Base-by-base conservation (phyloP, 2,329 filamentous ascomycete species). In the Ophiostoma populinum region DNA sequence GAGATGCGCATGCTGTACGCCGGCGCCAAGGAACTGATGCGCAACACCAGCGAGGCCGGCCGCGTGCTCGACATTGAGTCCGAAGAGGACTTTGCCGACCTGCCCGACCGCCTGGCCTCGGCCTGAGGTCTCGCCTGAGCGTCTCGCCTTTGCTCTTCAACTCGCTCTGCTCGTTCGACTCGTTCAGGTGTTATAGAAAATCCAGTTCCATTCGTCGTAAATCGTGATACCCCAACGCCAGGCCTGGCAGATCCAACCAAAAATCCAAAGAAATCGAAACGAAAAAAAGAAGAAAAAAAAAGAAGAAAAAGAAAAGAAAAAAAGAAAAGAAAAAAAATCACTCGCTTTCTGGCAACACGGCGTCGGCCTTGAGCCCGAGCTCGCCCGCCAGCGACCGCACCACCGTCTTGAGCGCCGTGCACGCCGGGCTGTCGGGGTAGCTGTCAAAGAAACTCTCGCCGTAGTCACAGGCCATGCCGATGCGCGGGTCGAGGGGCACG, bases 401-500 rank as follows among this genome's bases (percentile, higher is more conserved):
- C 8, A 98, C 86, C 24, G 64, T 63, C 56, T 73, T 77, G 41
- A 98, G 70, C 3, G 87, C 86, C 45, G 67, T 62, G 49, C 83
- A 92, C 2, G 90, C 86, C 22, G 90, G 87, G 45, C 83, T 93
- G 47, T 95, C 86, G 0, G 87, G 83, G 54, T 83, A 98, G 17
- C 75, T 77, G 50, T 95, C 86, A 50, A 95, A 80, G 56, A 92
- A 98, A 55, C 85, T 94, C 68, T 98, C 90, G 5, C 92, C 90
- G 55, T 81, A 94, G 55, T 98, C 90, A 50, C 87, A 94, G 3
- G 86, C 79, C 80, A 94, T 92, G 7, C 90, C 81, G 45, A 98
- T 93, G 42, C 87, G 65, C 4, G 90, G 87, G 50, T 98, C 90
- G 35, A 98, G 59, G 24, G 90, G 90, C 10, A 98, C 86, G 10